phyloP scores from a whole-genome alignment of 768 basidiomycete genomes.

The Tylopilus sp. region DNA sequence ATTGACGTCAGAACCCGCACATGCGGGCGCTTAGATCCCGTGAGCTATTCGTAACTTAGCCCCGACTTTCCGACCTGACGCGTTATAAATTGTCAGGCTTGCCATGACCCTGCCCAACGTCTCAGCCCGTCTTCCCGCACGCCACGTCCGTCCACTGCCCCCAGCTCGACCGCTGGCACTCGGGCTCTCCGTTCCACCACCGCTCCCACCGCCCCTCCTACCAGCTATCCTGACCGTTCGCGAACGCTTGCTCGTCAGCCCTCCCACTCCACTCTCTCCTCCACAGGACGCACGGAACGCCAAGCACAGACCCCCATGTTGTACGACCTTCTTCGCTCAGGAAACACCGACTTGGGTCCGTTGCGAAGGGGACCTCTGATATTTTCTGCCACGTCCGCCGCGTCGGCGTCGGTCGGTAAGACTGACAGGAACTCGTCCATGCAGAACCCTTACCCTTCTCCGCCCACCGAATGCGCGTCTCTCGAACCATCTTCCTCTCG shows the following conservation, averaged over 20 bases:
- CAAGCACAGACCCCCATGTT: constrained; percentile 11
- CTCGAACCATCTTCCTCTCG: constrained; percentile 2
- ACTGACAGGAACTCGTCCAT: not conserved
- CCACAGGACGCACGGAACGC: not conserved
- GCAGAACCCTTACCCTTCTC: constrained; percentile 26
- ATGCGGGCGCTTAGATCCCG: constrained; percentile 16
- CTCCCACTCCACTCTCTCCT: constrained; percentile 6
- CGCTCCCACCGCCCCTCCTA: constrained; percentile 9
- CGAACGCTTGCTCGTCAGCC: constrained; percentile 6
- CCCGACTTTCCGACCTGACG: constrained; percentile 14
- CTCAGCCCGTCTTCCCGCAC: not conserved
- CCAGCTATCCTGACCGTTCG: constrained; percentile 18
- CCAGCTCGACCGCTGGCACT: not conserved
- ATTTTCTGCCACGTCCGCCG: constrained; percentile 53
- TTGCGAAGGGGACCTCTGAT: constrained; percentile 56
- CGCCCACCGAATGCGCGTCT: constrained; percentile 21
- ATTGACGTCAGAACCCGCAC: constrained; percentile 18
- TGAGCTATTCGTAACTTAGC: constrained; percentile 19
- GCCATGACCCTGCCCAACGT: not conserved
- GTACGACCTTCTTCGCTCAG: constrained; percentile 22
- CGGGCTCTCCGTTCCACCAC: constrained; percentile 13
- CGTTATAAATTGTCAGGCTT: constrained; percentile 21
- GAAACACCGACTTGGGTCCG: constrained; percentile 14
- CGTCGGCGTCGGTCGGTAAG: constrained; percentile 6
- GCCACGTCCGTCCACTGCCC: constrained; percentile 12